These are phyloP conservation scores for Xylariales sp. DNA, from an alignment of 2,329 filamentous ascomycete species.

Conservation along the genomic window DNA sequence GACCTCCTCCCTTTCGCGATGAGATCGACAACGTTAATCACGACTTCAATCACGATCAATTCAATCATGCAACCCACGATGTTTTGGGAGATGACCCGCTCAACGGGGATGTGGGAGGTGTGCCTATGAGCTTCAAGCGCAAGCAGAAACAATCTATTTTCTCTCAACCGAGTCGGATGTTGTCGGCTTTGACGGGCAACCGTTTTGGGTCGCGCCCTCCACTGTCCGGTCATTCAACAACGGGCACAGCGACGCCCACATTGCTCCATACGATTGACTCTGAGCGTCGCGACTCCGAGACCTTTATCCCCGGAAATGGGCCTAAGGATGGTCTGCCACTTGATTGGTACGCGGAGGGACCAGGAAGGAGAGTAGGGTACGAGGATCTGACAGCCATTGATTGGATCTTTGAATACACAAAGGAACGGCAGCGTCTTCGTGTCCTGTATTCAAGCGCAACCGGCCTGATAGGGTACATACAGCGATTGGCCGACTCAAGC, in stretches of 20 bases:
- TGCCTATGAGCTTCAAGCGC: conserved; percentile 77
- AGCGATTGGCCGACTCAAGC: conserved; percentile 81
- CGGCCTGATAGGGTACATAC: conserved; percentile 78
- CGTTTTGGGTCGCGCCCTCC: conserved; percentile 44
- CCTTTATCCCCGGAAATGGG: conserved; percentile 28
- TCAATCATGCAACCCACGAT: conserved; percentile 48
- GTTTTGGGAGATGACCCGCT: conserved; percentile 69
- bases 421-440: conserved; percentile 90
- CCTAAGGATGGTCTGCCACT: conserved; percentile 62
- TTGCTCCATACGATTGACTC: conserved; percentile 40
- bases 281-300: conserved; percentile 35
- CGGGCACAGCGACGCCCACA: conserved; percentile 45
- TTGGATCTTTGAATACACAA: conserved; percentile 99
- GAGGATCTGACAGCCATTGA: conserved; percentile 97
- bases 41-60: conserved; percentile 42
- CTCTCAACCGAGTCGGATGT: conserved; percentile 59
- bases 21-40: conserved; percentile 47
- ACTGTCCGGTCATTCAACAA: conserved; percentile 27
- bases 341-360: conserved; percentile 93
- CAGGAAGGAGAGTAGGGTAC: conserved; percentile 90
- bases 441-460: conserved; percentile 75
- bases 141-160: conserved; percentile 66
- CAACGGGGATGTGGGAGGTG: conserved; percentile 57
- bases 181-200: conserved; percentile 61
- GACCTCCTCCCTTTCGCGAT: conserved; percentile 50